Conservation (phyloP, 306 rosid species). For the Styphnolobium japonicum region DNA sequence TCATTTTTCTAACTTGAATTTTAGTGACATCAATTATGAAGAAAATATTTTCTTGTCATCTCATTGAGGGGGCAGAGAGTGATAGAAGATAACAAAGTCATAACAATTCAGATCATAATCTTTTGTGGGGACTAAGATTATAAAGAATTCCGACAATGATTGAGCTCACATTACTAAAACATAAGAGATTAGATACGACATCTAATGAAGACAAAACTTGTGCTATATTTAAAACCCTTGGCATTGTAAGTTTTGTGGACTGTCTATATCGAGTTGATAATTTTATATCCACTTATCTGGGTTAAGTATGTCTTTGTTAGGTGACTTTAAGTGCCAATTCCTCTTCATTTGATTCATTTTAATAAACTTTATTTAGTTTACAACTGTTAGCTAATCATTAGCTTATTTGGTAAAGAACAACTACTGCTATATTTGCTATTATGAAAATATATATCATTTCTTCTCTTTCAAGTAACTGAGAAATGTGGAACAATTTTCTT, state of each 20-base stretch:
- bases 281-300: not conserved
- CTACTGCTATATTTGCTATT: not conserved
- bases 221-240: not conserved
- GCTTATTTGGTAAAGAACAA: not conserved
- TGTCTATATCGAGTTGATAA: slow-evolving; percentile 3
- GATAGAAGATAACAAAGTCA: not conserved
- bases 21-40: not conserved
- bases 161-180: not conserved
- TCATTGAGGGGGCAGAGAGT: too few relatives aligned
- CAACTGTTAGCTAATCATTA: not conserved
- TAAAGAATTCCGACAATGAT: not conserved
- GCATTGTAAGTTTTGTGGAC: not conserved
- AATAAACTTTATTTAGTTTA: not conserved
- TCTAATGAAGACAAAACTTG: slow-evolving; percentile 20
- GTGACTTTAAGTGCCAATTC: not conserved
- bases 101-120: slow-evolving; percentile 29
- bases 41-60: not conserved
- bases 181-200: slow-evolving; percentile 8
- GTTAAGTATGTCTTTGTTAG: not conserved
- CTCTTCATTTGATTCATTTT: not conserved
- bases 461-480: not conserved
- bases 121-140: slow-evolving; percentile 19
- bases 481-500: too few relatives aligned
- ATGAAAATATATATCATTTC: not conserved
- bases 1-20: not conserved